Evolutionary conservation across 352 stramenopile species (phyloP).

Genomic region (Pythium folliculosum): DNA sequence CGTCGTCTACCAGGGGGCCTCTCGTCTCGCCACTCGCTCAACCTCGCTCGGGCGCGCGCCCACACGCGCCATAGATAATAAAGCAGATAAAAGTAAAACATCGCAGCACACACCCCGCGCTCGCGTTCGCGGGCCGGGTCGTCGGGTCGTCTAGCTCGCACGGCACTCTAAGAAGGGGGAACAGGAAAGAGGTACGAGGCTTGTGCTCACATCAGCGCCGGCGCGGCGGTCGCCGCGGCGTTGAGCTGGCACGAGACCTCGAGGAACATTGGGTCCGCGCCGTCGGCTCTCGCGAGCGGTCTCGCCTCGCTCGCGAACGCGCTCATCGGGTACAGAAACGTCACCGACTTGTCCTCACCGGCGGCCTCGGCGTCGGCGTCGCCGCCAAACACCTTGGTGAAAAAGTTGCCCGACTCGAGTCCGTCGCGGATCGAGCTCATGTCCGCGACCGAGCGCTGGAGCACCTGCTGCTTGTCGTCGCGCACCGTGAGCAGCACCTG

Average conservation of each 20-base stretch:
- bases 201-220: constrained; percentile 37
- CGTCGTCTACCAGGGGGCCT: too few relatives aligned
- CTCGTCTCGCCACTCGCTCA: too few relatives aligned
- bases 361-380: constrained; percentile 24
- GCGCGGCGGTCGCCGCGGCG: constrained; percentile 33
- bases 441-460: constrained; percentile 72
- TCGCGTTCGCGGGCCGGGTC: not conserved
- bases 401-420: constrained; percentile 65
- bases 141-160: constrained; percentile 14
- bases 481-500: constrained; percentile 77
- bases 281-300: constrained; percentile 15
- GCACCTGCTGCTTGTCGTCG: constrained; percentile 72
- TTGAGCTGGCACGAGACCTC: constrained; percentile 83
- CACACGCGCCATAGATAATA: constrained; percentile 31
- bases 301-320: constrained; percentile 64
- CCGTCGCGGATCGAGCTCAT: constrained; percentile 81
- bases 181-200: not conserved
- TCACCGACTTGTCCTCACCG: constrained; percentile 63
- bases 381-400: constrained; percentile 48
- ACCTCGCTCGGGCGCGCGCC: constrained; percentile 11
- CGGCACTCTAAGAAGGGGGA: constrained; percentile 21
- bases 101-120: not conserved
- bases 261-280: constrained; percentile 63
- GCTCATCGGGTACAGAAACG: constrained; percentile 85
- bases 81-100: constrained; percentile 10